Evolutionary conservation across 345 rosid genomes (phyloP).

Genomic region (Citropsis articulata): DNA sequence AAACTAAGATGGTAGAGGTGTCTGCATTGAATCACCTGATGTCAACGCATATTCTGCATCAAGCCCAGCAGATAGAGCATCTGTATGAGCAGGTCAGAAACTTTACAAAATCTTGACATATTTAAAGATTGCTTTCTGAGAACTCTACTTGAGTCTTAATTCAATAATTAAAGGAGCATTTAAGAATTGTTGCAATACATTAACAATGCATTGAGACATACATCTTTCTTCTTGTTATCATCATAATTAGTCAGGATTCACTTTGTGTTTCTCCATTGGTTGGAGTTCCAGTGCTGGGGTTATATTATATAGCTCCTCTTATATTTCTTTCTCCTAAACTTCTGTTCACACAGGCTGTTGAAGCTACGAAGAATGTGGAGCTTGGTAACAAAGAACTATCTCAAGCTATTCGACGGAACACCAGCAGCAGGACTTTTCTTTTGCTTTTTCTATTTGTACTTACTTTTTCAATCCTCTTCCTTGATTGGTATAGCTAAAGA

Average conservation of each 20-base stretch:
- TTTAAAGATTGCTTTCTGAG: too few relatives aligned
- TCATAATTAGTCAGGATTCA: not conserved
- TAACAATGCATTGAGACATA: not conserved
- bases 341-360: conserved; percentile 59
- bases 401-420: conserved; percentile 73
- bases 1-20: conserved; percentile 98
- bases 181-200: not conserved
- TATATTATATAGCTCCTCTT: not conserved
- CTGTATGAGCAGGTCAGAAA: conserved; percentile 79
- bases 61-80: conserved; percentile 87
- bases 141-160: not conserved
- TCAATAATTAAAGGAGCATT: not conserved
- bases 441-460: conserved; percentile 77
- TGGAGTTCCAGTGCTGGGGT: not conserved
- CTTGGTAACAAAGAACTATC: conserved; percentile 85
- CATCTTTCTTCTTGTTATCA: not conserved
- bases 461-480: conserved; percentile 83
- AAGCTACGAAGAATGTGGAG: conserved; percentile 86
- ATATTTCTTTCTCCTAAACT: not conserved
- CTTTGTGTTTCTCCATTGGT: not conserved
- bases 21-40: conserved; percentile 92
- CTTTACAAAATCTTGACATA: not conserved
- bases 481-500: conserved; percentile 77
- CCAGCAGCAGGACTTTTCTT: conserved; percentile 91
- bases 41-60: conserved; percentile 94